These are phyloP conservation scores for Asterophora parasitica DNA, from an alignment of 768 basidiomycete species.

Conservation along the genomic window DNA sequence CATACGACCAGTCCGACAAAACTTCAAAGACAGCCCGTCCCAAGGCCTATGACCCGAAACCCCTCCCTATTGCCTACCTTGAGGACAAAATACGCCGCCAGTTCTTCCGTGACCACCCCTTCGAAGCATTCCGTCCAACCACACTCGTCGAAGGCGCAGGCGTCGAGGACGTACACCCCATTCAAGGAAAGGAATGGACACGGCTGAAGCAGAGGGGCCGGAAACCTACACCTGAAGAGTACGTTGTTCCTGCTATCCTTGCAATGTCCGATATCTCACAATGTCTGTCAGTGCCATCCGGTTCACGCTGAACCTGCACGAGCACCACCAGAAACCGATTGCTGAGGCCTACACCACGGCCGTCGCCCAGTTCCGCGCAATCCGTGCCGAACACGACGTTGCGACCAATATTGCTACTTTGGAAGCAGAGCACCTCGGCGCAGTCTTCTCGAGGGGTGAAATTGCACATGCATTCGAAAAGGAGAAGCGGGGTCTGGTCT, in stretches of 20 bases:
- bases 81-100: slow-evolving; percentile 85
- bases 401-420: slow-evolving; percentile 69
- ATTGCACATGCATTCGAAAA: slow-evolving; percentile 56
- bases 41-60: slow-evolving; percentile 37
- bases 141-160: slow-evolving; percentile 68
- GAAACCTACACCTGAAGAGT: slow-evolving; percentile 92
- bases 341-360: slow-evolving; percentile 77
- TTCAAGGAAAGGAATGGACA: slow-evolving; percentile 66
- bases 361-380: slow-evolving; percentile 80
- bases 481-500: slow-evolving; percentile 57
- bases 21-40: slow-evolving; percentile 24
- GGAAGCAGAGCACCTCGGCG: slow-evolving; percentile 78
- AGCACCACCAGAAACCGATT: slow-evolving; percentile 56
- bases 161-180: slow-evolving; percentile 51
- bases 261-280: slow-evolving; percentile 11
- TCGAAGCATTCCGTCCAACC: slow-evolving; percentile 83
- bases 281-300: slow-evolving; percentile 56
- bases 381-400: slow-evolving; percentile 82
- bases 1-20: slow-evolving; percentile 40
- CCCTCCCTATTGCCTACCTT: slow-evolving; percentile 64
- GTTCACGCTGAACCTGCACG: slow-evolving; percentile 76
- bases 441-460: slow-evolving; percentile 54
- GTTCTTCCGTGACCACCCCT: slow-evolving; percentile 96
- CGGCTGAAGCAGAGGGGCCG: slow-evolving; percentile 74
- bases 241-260: slow-evolving; percentile 25